Conservation (phyloP, 129 eudicot genomes). For the carrot (Daucus carota) region DH1_v3.0 NC_030383.2:8685001-8685500, state of each 20-base stretch:
- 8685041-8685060: slow-evolving; percentile 26
- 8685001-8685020: slow-evolving; percentile 1
- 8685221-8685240: not conserved
- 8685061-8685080: slow-evolving; percentile 30
- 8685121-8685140: slow-evolving; percentile 62
- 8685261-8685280: not conserved
- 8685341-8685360: not conserved
- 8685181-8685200: slow-evolving; percentile 29
- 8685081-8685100: slow-evolving; percentile 64
- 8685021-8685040: not conserved
- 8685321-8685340: not conserved
- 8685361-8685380: not conserved
- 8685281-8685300: not conserved
- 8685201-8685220: not conserved
- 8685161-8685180: slow-evolving; percentile 75
- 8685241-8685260: not conserved
- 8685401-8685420: not conserved
- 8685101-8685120: slow-evolving; percentile 53
- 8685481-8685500: not conserved
- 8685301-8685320: not conserved
- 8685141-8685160: slow-evolving; percentile 67
- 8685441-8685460: not conserved
- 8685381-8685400: not conserved
- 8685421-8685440: not conserved
- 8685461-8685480: not conserved